phyloP scores from a whole-genome alignment of 2,329 filamentous ascomycete genomes.

The Alternaria sp. region DNA sequence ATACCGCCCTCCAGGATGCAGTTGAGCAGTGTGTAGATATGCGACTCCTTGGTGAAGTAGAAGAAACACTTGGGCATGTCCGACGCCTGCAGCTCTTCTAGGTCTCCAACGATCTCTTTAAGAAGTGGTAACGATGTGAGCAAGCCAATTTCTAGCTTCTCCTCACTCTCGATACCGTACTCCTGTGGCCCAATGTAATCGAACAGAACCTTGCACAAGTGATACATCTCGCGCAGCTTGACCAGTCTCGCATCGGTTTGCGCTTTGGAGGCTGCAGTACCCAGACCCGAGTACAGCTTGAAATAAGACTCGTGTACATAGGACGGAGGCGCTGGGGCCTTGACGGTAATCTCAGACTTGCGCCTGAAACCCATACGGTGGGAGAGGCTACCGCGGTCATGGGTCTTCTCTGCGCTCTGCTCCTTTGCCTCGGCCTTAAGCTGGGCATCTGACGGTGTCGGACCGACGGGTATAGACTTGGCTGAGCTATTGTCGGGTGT shows the following conservation, averaged over 20 bases:
- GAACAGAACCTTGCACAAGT: slow-evolving; percentile 91
- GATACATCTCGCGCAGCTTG: slow-evolving; percentile 90
- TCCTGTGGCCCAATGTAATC: slow-evolving; percentile 99
- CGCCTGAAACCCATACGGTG: slow-evolving; percentile 61
- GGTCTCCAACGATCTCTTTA: slow-evolving; percentile 94
- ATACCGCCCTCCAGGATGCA: slow-evolving; percentile 97
- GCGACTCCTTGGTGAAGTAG: slow-evolving; percentile 99
- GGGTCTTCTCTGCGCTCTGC: slow-evolving; percentile 48
- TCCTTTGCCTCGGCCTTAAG: slow-evolving; percentile 38
- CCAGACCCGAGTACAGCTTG: slow-evolving; percentile 82
- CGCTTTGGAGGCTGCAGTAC: slow-evolving; percentile 63
- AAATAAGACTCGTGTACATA: slow-evolving; percentile 74
- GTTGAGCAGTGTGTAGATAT: slow-evolving; percentile 97
- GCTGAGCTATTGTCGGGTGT: slow-evolving; percentile 31
- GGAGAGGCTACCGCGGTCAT: slow-evolving; percentile 48
- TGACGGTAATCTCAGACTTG: slow-evolving; percentile 52
- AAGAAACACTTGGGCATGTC: slow-evolving; percentile 95
- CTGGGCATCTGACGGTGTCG: slow-evolving; percentile 44
- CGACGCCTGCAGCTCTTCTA: slow-evolving; percentile 96
- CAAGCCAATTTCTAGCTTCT: slow-evolving; percentile 98
- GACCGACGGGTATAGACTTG: slow-evolving; percentile 33
- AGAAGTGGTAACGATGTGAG: slow-evolving; percentile 91
- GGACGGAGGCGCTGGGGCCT: slow-evolving; percentile 28
- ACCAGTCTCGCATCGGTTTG: slow-evolving; percentile 86
- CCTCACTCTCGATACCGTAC: slow-evolving; percentile 92